Evolutionary conservation across 2,329 filamentous ascomycete genomes (phyloP).

Genomic region (Colletotrichum limetticola): DNA sequence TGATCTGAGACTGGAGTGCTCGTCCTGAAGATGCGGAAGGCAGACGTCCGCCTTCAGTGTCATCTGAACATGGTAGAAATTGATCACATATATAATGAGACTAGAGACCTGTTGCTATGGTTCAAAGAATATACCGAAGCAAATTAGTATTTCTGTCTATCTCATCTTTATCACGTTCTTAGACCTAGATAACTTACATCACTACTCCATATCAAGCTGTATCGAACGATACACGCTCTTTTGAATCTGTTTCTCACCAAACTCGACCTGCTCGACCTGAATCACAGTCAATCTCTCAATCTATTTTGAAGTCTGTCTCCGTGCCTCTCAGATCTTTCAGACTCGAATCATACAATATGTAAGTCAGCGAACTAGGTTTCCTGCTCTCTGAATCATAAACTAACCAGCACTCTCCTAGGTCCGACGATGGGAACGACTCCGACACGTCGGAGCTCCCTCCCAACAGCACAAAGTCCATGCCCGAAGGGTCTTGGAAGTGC

Average conservation of each 20-base stretch:
- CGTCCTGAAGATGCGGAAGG: not conserved
- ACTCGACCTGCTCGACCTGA: too few species aligned
- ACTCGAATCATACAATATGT: not conserved
- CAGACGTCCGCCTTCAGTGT: not conserved
- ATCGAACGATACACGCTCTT: not conserved
- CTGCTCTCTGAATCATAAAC: not conserved
- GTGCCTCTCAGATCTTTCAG: not conserved
- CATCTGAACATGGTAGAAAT: not conserved
- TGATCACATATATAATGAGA: not conserved
- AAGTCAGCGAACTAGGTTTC: not conserved
- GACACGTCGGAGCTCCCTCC: not conserved
- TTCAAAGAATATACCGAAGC: not conserved
- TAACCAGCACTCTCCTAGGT: not conserved
- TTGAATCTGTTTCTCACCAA: too few species aligned
- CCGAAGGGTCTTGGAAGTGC: conserved; percentile 14
- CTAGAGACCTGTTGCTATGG: not conserved
- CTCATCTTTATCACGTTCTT: not conserved
- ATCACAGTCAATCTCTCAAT: too few species aligned
- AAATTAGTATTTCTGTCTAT: not conserved
- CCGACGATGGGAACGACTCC: not conserved
- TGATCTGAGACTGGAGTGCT: not conserved
- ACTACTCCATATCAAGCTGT: not conserved
- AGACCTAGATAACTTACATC: not conserved
- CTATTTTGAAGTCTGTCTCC: too few species aligned
- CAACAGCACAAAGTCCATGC: not conserved